Evolutionary conservation across 495 filamentous ascomycete species (phyloP), one percentile per base, ranked within the genome.

Genomic region (Articulospora tetracladia): DNA sequence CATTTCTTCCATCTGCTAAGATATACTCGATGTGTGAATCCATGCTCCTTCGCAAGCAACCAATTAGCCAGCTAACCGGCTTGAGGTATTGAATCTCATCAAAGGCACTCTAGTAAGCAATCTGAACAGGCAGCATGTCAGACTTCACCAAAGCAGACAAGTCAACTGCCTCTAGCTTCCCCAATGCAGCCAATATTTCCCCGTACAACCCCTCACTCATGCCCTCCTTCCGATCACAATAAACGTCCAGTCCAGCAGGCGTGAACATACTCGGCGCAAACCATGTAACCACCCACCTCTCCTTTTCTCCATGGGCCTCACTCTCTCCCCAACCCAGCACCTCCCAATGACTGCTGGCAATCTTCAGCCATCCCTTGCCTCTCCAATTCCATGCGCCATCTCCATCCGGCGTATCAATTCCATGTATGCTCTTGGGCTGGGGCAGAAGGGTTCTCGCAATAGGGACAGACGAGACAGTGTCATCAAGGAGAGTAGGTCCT

Each of bases 251-350:
- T 1, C 90, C 90, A 58, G 86, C 85, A 47, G 85, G 85, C 48
- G 88, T 91, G 65, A 92, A 92, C 49, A 87, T 57, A 30, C 86
- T 92, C 59, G 85, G 85, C 59, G 81, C 81, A 68, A 93, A 94
- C 74, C 83, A 90, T 2, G 87, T 92, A 3, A 92, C 86, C 10
- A 82, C 78, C 86, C 86, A 93, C 73, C 36, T 63, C 68, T 60
- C 68, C 59, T 76, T 68, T 39, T 60, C 64, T 6, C 58, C 74
- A 23, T 70, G 74, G 1, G 2, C 34, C 0, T 23, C 48, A 7
- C 34, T 39, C 41, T 61, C 53, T 72, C 80, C 44, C 89, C 89
- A 76, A 77, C 87, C 88, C 44, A 93, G 68, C 17, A 90, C 72
- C 76, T 93, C 88, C 89, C 90, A 93, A 67, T 87, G 82, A 46